phyloP scores from a whole-genome alignment of 2,329 filamentous ascomycete genomes.

The Colletotrichum simmondsii region DNA sequence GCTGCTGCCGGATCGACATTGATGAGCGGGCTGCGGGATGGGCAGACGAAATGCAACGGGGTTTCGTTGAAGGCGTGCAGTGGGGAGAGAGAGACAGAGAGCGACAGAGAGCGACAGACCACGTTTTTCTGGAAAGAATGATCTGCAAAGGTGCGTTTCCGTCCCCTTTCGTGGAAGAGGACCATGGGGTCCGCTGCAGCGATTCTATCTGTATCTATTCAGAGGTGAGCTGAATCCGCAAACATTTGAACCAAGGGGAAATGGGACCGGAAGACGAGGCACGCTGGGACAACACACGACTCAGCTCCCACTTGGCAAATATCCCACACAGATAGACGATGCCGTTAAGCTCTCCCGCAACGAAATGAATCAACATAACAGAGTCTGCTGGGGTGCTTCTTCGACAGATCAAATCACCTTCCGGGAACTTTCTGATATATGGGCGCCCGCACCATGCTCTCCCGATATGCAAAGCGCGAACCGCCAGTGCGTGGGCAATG shows the following conservation, averaged over 20 bases:
- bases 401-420: neutral
- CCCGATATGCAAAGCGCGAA: neutral
- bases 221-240: neutral
- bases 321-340: neutral
- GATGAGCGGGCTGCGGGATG: neutral
- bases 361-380: neutral
- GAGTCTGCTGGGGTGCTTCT: neutral
- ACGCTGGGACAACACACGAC: neutral
- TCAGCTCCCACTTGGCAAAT: neutral
- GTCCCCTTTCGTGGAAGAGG: neutral
- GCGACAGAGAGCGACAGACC: neutral
- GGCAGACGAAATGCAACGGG: conserved; percentile 16
- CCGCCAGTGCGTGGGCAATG: neutral
- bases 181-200: neutral
- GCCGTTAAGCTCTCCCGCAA: neutral
- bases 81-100: neutral
- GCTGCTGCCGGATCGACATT: conserved; percentile 31
- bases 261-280: neutral
- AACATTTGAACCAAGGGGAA: neutral
- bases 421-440: neutral
- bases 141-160: conserved; percentile 5
- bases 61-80: conserved; percentile 9
- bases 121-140: conserved; percentile 13
- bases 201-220: neutral
- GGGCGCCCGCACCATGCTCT: neutral